A percentile compares a stretch with the other conserved stretches of the same genome.
Conservation (phyloP, 2,329 filamentous ascomycete species). For the Exophiala phaeomuriformis region DNA sequence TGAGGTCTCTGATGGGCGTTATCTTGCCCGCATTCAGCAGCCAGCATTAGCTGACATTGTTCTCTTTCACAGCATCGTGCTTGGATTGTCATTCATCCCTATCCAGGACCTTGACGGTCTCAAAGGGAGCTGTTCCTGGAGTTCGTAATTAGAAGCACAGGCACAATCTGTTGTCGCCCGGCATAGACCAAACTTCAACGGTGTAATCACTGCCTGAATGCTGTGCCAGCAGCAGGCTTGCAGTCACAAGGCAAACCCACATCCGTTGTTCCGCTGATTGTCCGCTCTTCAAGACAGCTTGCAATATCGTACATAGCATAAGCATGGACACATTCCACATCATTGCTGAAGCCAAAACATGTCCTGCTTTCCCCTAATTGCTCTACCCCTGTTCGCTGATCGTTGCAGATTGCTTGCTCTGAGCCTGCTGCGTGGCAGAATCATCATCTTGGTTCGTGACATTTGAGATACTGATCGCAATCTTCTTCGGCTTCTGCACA, state of each 20-base stretch:
- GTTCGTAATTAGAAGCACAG: no score
- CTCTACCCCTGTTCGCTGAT: slow-evolving; percentile 11
- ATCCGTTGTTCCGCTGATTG: not conserved
- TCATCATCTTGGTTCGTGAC: slow-evolving; percentile 18
- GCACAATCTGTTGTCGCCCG: no score
- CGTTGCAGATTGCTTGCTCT: slow-evolving; percentile 6
- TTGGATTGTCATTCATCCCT: no score
- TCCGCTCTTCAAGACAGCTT: not conserved
- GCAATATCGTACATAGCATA: slow-evolving; percentile 13
- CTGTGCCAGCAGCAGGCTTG: no score
- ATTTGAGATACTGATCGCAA: slow-evolving; percentile 25
- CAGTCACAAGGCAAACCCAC: not conserved
- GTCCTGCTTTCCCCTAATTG: not conserved
- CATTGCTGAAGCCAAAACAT: slow-evolving; percentile 14
- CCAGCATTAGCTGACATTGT: no score
- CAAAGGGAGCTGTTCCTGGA: no score
- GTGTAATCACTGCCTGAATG: no score
- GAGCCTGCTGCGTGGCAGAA: slow-evolving; percentile 5
- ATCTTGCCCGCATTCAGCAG: no score
- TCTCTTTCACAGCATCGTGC: no score
- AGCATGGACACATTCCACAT: slow-evolving; percentile 19
- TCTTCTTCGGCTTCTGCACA: slow-evolving; percentile 22
- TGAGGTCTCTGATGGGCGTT: no score
- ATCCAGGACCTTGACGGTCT: no score
- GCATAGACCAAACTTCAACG: no score